Conservation (phyloP, 257 asterid genomes). For the Nemophila menziesii region DNA sequence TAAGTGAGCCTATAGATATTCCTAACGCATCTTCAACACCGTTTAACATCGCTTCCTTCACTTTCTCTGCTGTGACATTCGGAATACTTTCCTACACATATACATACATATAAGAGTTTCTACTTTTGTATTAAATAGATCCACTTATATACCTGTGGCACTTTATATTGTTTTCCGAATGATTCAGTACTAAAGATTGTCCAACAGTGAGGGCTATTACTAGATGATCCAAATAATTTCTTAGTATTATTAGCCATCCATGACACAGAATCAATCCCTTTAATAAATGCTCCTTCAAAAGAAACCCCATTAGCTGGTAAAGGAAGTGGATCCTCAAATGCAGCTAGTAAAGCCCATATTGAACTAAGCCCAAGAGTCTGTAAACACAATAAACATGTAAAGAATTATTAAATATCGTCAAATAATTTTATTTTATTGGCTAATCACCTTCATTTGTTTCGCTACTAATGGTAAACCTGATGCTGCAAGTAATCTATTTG, state of each 20-base stretch:
- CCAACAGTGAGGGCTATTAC: slow-evolving; percentile 69
- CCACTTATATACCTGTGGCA: slow-evolving; percentile 55
- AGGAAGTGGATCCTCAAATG: slow-evolving; percentile 82
- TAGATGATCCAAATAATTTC: slow-evolving; percentile 46
- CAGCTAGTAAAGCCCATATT: slow-evolving; percentile 93
- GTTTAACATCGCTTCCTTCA: slow-evolving; percentile 71
- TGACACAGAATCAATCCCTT: slow-evolving; percentile 76
- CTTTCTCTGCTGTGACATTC: slow-evolving; percentile 57
- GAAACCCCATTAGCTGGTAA: slow-evolving; percentile 31
- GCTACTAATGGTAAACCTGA: slow-evolving; percentile 96
- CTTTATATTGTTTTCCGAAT: slow-evolving; percentile 73
- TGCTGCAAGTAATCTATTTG: slow-evolving; percentile 73
- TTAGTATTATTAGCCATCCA: slow-evolving; percentile 84
- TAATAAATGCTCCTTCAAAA: slow-evolving; percentile 85
- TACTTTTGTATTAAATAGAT: not conserved
- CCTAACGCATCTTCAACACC: slow-evolving; percentile 83
- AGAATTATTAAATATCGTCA: slow-evolving; percentile 8
- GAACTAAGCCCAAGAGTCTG: slow-evolving; percentile 84
- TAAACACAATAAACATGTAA: slow-evolving; percentile 10
- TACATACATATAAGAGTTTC: not conserved
- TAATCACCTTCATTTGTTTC: slow-evolving; percentile 83
- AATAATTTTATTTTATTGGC: slow-evolving; percentile 4
- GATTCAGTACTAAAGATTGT: slow-evolving; percentile 79
- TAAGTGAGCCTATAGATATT: slow-evolving; percentile 42
- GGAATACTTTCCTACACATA: slow-evolving; percentile 76